Base-by-base conservation (phyloP, 1,284 basidiomycete genomes). In the Mycosarcoma mackinlayi region DNA sequence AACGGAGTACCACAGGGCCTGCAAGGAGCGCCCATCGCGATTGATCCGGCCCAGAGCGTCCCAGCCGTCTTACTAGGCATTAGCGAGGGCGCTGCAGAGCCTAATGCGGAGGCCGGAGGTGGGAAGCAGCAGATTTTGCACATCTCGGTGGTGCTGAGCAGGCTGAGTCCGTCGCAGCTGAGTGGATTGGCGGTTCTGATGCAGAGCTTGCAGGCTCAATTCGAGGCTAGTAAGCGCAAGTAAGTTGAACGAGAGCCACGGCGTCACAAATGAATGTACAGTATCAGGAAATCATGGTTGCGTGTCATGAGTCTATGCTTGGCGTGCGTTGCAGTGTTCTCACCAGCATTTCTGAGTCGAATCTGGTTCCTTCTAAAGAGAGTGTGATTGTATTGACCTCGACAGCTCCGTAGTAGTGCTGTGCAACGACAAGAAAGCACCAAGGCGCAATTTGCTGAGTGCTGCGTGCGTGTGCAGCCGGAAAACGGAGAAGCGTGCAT, bases 51-150 rank as follows among this genome's bases (percentile, higher is more conserved):
- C 13, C 80, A 82, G 48, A 53, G 35, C 21, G 76, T 78, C 21
- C 62, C 79, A 4, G 79, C 79, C 8, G 64, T 81, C 11, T 59
- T 82, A 34, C 41, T 81, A 24, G 80, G 80, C 18, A 78, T 82
- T 57, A 78, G 78, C 31, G 75, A 79, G 34, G 46, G 57, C 47
- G 31, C 38, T 6, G 53, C 56, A 38, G 50, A 67, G 51, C n/a
- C 40, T 18, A 33, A 25, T 35, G 25, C 28, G 5, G 44, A 44
- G 4, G n/a, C n/a, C n/a, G 62, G 46, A 8, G 52, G 40, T 21
- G 66, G 39, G 14, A 72, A 63, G 44, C 63, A 68, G 53, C 76
- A 80, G 57, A 79, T 78, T 34, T 41, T 81, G 35, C 76, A 81
- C 46, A 54, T 81, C 14, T 76, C 73, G 30, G 78, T 81, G 18